Conservation (phyloP, 306 rosid species). For the Casuarina glauca region DNA sequence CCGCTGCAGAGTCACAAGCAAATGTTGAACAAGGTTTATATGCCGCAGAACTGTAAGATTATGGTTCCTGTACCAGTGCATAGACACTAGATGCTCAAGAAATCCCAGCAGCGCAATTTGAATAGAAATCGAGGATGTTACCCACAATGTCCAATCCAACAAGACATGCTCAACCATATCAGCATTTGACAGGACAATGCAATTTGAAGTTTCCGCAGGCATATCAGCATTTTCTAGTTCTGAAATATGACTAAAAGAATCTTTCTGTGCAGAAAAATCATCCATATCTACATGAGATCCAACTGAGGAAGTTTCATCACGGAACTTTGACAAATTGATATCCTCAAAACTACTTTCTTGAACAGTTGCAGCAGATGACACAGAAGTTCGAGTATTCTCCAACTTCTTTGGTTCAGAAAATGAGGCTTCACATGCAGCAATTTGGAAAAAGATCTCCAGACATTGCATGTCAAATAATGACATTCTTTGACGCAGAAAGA, state of each 20-base stretch:
- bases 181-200: constrained; percentile 95
- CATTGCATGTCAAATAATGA: constrained; percentile 95
- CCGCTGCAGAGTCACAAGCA: constrained; percentile 91
- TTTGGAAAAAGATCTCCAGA: constrained; percentile 93
- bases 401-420: constrained; percentile 94
- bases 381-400: constrained; percentile 47
- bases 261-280: constrained; percentile 87
- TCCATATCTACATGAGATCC: constrained; percentile 95
- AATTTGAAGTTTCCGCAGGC: constrained; percentile 87
- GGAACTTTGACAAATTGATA: constrained; percentile 69
- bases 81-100: constrained; percentile 96
- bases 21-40: constrained; percentile 95
- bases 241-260: constrained; percentile 90
- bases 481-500: constrained; percentile 88
- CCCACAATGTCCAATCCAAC: constrained; percentile 99
- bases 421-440: constrained; percentile 99
- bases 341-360: constrained; percentile 77
- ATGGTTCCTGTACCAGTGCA: constrained; percentile 98
- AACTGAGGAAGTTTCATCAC: constrained; percentile 79
- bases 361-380: constrained; percentile 58
- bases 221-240: constrained; percentile 89
- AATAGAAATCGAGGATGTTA: constrained; percentile 74
- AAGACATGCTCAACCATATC: constrained; percentile 99
- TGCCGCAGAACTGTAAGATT: constrained; percentile 92
- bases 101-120: constrained; percentile 95